These are phyloP conservation scores for Lathyrus sativus DNA, from an alignment of 306 rosid genomes.

Conservation along the genomic window DNA sequence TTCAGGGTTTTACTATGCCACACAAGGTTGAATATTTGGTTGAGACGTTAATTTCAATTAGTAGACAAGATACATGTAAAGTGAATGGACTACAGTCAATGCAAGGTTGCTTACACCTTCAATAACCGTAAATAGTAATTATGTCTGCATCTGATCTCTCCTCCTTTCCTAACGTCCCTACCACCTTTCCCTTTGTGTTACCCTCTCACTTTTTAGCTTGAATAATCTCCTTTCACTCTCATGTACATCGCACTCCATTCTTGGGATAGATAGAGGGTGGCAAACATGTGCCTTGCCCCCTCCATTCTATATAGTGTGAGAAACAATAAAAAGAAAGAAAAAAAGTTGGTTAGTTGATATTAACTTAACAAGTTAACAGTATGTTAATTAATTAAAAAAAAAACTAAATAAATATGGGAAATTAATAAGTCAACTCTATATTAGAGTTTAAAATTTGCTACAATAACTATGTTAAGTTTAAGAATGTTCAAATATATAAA, in stretches of 20 bases:
- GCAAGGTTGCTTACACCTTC: neutral
- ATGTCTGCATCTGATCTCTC: neutral
- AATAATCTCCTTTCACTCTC: neutral
- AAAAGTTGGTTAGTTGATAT: no score
- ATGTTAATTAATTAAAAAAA: no score
- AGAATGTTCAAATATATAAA: no score
- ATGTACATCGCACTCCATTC: neutral
- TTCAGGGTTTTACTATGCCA: slow-evolving; percentile 20
- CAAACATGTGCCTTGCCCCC: no score
- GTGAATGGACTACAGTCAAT: neutral
- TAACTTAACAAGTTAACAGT: no score
- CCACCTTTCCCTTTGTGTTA: neutral
- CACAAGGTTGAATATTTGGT: neutral
- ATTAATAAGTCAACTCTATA: no score
- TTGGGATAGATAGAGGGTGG: no score
- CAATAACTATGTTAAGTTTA: no score
- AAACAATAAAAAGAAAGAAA: no score
- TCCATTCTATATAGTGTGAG: no score
- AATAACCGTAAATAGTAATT: neutral
- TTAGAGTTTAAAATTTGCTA: no score
- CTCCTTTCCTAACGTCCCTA: neutral
- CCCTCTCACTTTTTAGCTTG: neutral
- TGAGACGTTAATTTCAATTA: neutral
- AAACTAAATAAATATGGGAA: no score
- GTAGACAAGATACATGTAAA: neutral